Evolutionary conservation across 2,329 filamentous ascomycete genomes (phyloP).

Genomic region (Zymoseptoria ardabiliae): DNA sequence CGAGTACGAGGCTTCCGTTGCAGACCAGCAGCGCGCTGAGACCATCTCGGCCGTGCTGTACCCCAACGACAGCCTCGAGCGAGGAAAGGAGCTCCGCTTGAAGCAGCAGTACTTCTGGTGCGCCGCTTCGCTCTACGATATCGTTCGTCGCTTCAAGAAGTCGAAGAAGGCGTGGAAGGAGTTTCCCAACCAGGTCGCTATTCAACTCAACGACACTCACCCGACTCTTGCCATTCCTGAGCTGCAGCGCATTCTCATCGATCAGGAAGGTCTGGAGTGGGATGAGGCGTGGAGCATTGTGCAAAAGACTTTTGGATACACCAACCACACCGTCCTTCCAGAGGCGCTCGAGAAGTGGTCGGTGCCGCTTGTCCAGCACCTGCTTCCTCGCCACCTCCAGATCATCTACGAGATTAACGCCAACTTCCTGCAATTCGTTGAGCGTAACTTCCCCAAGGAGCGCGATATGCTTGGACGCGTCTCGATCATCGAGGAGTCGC

Average conservation of each 20-base stretch:
- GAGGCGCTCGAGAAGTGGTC: conserved; percentile 99
- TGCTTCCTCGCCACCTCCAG: conserved; percentile 77
- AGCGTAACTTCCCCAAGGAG: conserved; percentile 83
- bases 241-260: conserved; percentile 83
- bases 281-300: conserved; percentile 77
- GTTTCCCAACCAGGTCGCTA: conserved; percentile 90
- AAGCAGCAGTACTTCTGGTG: conserved; percentile 99
- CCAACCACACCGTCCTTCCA: conserved; percentile 95
- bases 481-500: conserved; percentile 96
- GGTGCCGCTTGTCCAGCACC: conserved; percentile 81
- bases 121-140: conserved; percentile 90
- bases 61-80: conserved; percentile 93
- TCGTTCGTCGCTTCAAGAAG: conserved; percentile 97
- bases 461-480: conserved; percentile 76
- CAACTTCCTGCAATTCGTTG: conserved; percentile 82
- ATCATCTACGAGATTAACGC: conserved; percentile 99
- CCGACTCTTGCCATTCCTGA: conserved; percentile 95
- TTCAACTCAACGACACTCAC: conserved; percentile 97
- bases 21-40: conserved; percentile 97
- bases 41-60: conserved; percentile 97
- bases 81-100: conserved; percentile 90
- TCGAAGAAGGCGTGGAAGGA: conserved; percentile 82
- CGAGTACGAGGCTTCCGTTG: conserved; percentile 95
- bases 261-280: conserved; percentile 87
- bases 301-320: conserved; percentile 74